Percentiles rank a stretch among this genome's conserved stretches.
phyloP scores from a whole-genome alignment of 2,329 filamentous ascomycete genomes.

The Venturia carpophila region DNA sequence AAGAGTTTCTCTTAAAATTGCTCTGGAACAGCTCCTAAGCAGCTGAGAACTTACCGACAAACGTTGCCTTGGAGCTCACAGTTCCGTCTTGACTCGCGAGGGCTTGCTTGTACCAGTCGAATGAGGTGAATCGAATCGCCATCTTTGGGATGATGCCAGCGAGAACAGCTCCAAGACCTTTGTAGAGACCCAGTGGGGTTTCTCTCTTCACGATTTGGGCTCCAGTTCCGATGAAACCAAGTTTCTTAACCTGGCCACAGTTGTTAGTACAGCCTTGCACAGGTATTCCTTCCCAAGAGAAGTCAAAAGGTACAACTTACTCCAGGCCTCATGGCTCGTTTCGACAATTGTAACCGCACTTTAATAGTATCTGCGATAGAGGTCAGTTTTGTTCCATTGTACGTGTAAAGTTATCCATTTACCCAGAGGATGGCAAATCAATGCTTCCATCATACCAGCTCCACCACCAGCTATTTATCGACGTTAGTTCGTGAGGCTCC shows the following conservation, averaged over 20 bases:
- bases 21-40: not conserved
- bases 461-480: conserved; percentile 69
- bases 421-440: conserved; percentile 91
- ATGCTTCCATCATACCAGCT: conserved; percentile 98
- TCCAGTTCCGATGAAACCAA: conserved; percentile 83
- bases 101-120: conserved; percentile 87
- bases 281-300: not conserved
- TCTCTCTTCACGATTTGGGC: conserved; percentile 80
- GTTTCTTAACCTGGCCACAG: conserved; percentile 54
- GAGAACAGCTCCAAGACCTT: conserved; percentile 91
- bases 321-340: conserved; percentile 72
- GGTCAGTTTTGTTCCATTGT: conserved; percentile 12
- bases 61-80: conserved; percentile 65
- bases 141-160: conserved; percentile 98
- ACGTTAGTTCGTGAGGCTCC: conserved; percentile 20
- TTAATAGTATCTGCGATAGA: conserved; percentile 76
- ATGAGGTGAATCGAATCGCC: conserved; percentile 97
- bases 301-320: conserved; percentile 37
- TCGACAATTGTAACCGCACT: conserved; percentile 97
- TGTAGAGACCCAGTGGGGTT: conserved; percentile 89
- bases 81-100: conserved; percentile 60
- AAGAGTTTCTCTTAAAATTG: not conserved
- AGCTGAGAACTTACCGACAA: conserved; percentile 47
- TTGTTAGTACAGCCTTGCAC: not conserved
- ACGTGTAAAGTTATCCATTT: conserved; percentile 28